Evolutionary conservation across 768 basidiomycete species (phyloP).

Genomic region (Galerina sulciceps): DNA sequence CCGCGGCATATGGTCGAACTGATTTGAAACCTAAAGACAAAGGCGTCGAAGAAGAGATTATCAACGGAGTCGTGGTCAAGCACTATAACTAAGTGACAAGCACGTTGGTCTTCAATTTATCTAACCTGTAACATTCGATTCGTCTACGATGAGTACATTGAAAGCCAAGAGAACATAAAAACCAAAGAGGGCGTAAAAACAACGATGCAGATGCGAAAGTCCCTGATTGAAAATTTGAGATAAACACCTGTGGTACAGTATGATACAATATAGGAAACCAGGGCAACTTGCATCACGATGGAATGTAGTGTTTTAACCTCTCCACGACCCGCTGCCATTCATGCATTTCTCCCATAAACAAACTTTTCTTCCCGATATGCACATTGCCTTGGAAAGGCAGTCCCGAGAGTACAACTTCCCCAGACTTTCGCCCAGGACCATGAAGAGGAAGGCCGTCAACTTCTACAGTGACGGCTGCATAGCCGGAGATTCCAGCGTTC

Average conservation of each 20-base stretch:
- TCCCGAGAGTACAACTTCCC: conserved; percentile 62
- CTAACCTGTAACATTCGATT: no score
- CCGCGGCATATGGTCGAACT: conserved; percentile 53
- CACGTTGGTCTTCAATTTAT: no score
- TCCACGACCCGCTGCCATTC: not conserved
- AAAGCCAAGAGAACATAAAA: no score
- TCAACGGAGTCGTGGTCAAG: conserved; percentile 58
- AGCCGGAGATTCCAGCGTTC: conserved; percentile 68
- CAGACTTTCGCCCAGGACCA: conserved; percentile 17
- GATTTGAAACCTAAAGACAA: conserved; percentile 40
- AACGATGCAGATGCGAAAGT: no score
- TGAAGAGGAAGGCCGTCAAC: conserved; percentile 65
- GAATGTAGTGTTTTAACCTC: not conserved
- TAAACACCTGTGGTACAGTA: no score
- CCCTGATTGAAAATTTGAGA: no score
- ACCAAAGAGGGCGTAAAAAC: no score
- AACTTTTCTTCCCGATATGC: conserved; percentile 60
- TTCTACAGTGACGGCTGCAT: conserved; percentile 60
- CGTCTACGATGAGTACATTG: no score
- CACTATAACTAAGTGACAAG: conserved; percentile 48
- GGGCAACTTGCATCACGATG: not conserved
- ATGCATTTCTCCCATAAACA: not conserved
- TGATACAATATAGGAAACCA: no score
- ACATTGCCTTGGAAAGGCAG: conserved; percentile 74
- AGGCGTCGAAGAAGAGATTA: conserved; percentile 56